Percentiles rank a stretch among this genome's conserved stretches.
These are phyloP conservation scores for Xylaria venustula DNA, from an alignment of 495 filamentous ascomycete genomes.

Conservation along the genomic window DNA sequence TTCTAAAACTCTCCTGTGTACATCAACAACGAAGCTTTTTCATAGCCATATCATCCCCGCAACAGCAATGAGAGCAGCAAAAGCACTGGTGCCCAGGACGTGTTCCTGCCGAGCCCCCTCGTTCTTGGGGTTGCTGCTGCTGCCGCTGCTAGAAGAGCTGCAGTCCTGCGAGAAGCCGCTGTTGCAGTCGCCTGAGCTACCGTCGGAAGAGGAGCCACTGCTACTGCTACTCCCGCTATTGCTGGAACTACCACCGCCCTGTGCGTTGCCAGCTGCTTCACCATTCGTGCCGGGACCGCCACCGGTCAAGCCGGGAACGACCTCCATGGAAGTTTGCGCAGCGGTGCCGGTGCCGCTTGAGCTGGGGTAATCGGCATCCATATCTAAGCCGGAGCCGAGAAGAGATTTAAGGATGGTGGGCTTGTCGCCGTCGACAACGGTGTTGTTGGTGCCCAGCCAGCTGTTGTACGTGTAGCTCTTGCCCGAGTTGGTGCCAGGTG, in stretches of 20 bases:
- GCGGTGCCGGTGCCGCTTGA: constrained; percentile 30
- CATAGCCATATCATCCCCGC: constrained; percentile 45
- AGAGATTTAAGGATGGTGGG: constrained; percentile 77
- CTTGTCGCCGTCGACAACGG: constrained; percentile 72
- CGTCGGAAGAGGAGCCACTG: constrained; percentile 14
- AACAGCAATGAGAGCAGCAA: constrained; percentile 50
- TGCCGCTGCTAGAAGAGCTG: constrained; percentile 16
- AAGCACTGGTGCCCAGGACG: constrained; percentile 43
- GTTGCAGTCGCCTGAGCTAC: constrained; percentile 24
- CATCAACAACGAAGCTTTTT: neutral
- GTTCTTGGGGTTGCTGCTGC: constrained; percentile 24
- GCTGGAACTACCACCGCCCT: constrained; percentile 1
- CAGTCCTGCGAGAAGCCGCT: constrained; percentile 36
- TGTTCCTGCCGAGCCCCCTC: constrained; percentile 36
- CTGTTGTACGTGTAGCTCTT: constrained; percentile 76
- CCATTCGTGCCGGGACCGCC: constrained; percentile 31
- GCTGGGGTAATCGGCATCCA: constrained; percentile 48
- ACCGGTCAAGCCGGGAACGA: constrained; percentile 33
- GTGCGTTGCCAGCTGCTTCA: constrained; percentile 25
- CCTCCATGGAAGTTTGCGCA: constrained; percentile 17
- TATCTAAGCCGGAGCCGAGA: constrained; percentile 72
- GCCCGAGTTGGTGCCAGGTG: constrained; percentile 57
- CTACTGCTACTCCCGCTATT: constrained; percentile 13
- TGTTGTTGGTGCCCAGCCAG: constrained; percentile 64
- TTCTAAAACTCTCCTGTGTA: neutral